A percentile compares a stretch with the other conserved stretches of the same genome.
Conservation (phyloP, 1,284 basidiomycete genomes). For the Gastroboletus turbinatus region DNA sequence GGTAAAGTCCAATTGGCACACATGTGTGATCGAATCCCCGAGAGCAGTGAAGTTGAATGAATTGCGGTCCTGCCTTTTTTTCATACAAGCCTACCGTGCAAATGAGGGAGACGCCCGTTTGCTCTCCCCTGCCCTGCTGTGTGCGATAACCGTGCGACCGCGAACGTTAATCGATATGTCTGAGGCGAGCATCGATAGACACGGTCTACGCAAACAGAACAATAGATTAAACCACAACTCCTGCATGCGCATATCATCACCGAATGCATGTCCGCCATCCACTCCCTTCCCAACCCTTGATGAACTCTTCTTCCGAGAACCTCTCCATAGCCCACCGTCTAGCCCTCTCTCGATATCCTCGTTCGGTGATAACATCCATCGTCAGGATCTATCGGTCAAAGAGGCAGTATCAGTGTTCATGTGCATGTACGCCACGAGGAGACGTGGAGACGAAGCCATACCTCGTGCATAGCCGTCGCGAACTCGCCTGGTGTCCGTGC, state of each 20-base stretch:
- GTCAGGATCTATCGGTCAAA: constrained; percentile 16
- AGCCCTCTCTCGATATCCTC: constrained; percentile 67
- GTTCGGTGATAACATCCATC: constrained; percentile 54
- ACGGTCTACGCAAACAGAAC: background rate
- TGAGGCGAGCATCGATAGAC: background rate
- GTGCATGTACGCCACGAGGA: constrained; percentile 6
- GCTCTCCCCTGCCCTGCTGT: background rate
- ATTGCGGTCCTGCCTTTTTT: background rate
- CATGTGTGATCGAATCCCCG: background rate
- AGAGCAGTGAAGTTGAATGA: background rate
- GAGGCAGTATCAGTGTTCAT: constrained; percentile 10
- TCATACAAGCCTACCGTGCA: background rate
- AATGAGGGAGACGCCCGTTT: background rate
- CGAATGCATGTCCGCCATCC: constrained; percentile 45
- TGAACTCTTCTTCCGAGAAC: constrained; percentile 80
- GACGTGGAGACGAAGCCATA: constrained; percentile 28
- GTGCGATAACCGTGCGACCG: background rate
- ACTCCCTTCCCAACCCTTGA: constrained; percentile 67
- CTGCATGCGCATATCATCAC: background rate
- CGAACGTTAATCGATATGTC: background rate
- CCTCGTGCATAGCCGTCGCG: constrained; percentile 66
- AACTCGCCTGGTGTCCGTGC: constrained; percentile 71
- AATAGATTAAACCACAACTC: background rate
- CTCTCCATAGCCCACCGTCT: constrained; percentile 65
- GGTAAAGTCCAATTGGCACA: background rate